A percentile compares a stretch with the other conserved stretches of the same genome.
These are phyloP conservation scores for Tylopilus intermedius DNA, from an alignment of 768 basidiomycete species.

Conservation along the genomic window DNA sequence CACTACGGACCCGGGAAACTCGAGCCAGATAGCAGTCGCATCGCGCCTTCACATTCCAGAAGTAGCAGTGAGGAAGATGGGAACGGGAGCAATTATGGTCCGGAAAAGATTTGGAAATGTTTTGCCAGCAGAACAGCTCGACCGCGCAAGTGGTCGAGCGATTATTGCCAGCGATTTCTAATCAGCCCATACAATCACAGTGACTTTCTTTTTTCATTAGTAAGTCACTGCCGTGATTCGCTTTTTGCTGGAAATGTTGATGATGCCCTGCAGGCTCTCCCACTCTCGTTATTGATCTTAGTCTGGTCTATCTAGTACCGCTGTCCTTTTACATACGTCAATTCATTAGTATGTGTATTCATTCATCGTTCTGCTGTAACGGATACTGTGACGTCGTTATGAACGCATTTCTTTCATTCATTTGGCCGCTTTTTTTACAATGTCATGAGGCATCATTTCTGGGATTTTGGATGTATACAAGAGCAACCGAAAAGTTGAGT, in stretches of 20 bases:
- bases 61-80: conserved; percentile 31
- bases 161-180: conserved; percentile 48
- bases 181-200: conserved; percentile 28
- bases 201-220: conserved; percentile 17
- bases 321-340: conserved; percentile 22
- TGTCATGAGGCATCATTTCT: conserved; percentile 9
- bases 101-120: conserved; percentile 76
- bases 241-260: conserved; percentile 9
- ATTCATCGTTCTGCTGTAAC: conserved; percentile 25
- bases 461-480: not conserved
- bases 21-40: conserved; percentile 47
- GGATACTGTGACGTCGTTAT: conserved; percentile 26
- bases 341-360: conserved; percentile 28
- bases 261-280: conserved; percentile 5
- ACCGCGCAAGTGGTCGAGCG: conserved; percentile 70
- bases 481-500: not conserved
- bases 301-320: conserved; percentile 25
- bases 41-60: conserved; percentile 21
- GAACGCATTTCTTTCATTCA: conserved; percentile 17
- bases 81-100: conserved; percentile 51
- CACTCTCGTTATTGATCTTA: conserved; percentile 22
- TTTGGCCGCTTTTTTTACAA: conserved; percentile 9
- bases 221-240: conserved; percentile 15
- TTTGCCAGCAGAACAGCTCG: conserved; percentile 87
- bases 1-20: conserved; percentile 58